Evolutionary conservation across 129 eudicot genomes (phyloP), one percentile per base, ranked within the genome.

Genomic region (Mikania micrantha): DNA sequence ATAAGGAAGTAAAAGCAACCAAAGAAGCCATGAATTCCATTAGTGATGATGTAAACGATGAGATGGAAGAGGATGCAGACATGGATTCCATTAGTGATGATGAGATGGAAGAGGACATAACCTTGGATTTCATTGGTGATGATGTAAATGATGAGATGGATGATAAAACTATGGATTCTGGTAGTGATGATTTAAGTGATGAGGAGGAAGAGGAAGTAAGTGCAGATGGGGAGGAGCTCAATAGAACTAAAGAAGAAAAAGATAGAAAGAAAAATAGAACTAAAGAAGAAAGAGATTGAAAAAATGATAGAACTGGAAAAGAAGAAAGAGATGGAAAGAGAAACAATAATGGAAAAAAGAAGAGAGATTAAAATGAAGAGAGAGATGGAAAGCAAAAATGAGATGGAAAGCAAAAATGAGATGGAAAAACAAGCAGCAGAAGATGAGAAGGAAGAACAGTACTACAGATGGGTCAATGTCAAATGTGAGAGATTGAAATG

Each of bases 371-470:
- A 22, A 59, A 61, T 38, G 44, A 50, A 63, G n/a, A 73, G 19
- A 65, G n/a, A n/a, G n/a, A n/a, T n/a, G n/a, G n/a, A n/a, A n/a
- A n/a, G n/a, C n/a, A n/a, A n/a, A n/a, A n/a, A n/a, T n/a, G 77
- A 63, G 36, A 63, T 38, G 35, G 80, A 64, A 72, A 64, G 36
- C 42, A 78, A 67, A 60, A 66, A 59, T 27, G 67, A 45, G 53
- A 58, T 35, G 73, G 78, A 78, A 67, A 40, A 4, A 17, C 28
- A 9, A 54, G 77, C 64, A 45, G 67, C 47, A 2, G 80, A 76
- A 65, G 77, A 78, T 35, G 62, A 31, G 8, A 77, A 22, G 10
- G 73, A 77, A 48, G 77, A 71, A 35, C 49, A 70, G 56, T 57
- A 77, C 22, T 53, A 65, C 24, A 72, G 36, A 20, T 70, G 77